Base-by-base conservation (phyloP, 768 basidiomycete genomes). In the Amanita exitialis region DNA sequence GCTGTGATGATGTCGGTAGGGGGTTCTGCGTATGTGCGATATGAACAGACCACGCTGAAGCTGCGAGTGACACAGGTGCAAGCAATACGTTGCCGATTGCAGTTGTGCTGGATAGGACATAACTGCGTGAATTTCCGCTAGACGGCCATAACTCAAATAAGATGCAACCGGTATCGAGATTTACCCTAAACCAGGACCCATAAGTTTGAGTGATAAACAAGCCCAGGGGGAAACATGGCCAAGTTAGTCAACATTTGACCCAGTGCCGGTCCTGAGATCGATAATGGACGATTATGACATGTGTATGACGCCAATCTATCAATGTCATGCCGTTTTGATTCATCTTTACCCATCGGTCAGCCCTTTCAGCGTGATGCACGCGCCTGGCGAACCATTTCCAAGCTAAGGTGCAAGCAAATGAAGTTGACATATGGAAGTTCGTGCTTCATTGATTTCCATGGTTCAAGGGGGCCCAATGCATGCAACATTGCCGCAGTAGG, bases 51-150 rank as follows among this genome's bases (percentile, higher is more conserved):
- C 49, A 51, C 50, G 50, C 50, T 41, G 41, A 44, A 51, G 50
- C 43, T 51, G 50, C 42, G 25, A 49, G 43, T 54, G 47, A 44
- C 47, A 44, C 18, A 25, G 48, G 47, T 48, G 42, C 42, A 50
- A 32, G 53, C 37, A 46, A 38, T 49, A 47, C 6, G 42, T 21
- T 28, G 37, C 30, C 37, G 49, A 20, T 44, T 51, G 42, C 32
- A 27, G 8, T 51, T 44, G 25, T 18, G 42, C 42, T 32, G 23
- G 18, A 23, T 30, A 43, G 42, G 27, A 30, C 32, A 28, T 44
- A 28, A 36, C 42, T 25, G 50, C 42, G 25, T 8, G n/a, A 25
- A 39, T 30, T 41, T 51, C 32, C 32, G 41, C 43, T 25, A 35
- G 30, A 51, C 32, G 41, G 38, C 8, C n/a, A 21, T 48, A 23